Base-by-base conservation (phyloP, 2,329 filamentous ascomycete species). In the Fusarium anthophilum region DNA sequence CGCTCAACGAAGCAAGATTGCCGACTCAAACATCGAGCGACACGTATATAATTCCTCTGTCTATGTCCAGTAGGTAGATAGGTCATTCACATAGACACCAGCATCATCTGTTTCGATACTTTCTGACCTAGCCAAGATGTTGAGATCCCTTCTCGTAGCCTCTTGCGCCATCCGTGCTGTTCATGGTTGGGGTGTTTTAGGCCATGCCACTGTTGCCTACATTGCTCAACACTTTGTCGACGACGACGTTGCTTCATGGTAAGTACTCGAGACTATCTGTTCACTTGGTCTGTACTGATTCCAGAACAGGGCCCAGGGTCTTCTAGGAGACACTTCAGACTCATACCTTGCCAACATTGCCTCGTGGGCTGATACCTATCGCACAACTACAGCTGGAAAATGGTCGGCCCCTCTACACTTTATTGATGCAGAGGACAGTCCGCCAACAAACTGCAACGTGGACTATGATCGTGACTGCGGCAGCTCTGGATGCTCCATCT, bases 381-480 rank as follows among this genome's bases (percentile, higher is more conserved):
- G 60, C 53, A 26, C 60, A 59, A 59, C 60, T 1, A 26, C 53
- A 41, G 53, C 60, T 26, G 60, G 60, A 1, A 63, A 63, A 41
- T 63, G 60, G 60, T 63, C 60, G 6, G 60, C 60, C 8, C 60
- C 60, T 15, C 45, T 63, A 3, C 60, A 63, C 22, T 63, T 58
- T 24, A 63, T 63, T 1, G 60, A 63, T 48, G 60, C 60, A 35
- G 60, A 63, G 41, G 60, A 63, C 26, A 63, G 35, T 10, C 60
- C 60, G 2, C 60, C 60, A 5, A 59, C 53, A 59, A 59, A 59
- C 41, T 63, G 60, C 18, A 63, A 63, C 11, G 60, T 63, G 4
- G 60, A 63, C 26, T 63, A 63, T 59, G 60, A 63, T 1, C 60
- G 60, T n/a, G 60, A 63, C 28, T 63, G 60, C 13, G 53, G 60